Evolutionary conservation across 768 basidiomycete species (phyloP).

Genomic region (Suillus alpinus): DNA sequence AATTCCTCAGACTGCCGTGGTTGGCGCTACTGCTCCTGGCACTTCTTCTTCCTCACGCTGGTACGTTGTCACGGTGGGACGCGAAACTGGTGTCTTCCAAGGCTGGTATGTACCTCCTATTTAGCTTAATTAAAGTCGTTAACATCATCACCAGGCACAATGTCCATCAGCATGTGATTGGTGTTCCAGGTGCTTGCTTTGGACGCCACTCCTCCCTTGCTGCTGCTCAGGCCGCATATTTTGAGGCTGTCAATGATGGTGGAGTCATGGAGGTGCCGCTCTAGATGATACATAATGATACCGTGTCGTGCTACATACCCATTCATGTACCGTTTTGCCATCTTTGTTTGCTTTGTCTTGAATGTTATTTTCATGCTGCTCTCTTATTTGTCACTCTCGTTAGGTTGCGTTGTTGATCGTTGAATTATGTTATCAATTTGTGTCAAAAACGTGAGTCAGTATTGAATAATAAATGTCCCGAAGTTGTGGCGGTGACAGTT

Average conservation of each 20-base stretch:
- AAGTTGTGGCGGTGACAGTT: too few species aligned
- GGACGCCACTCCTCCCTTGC: not conserved
- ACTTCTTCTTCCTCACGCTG: not conserved
- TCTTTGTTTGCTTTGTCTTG: not conserved
- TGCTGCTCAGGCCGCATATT: not conserved
- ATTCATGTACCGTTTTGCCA: not conserved
- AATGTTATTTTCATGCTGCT: not conserved
- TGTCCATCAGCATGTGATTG: not conserved
- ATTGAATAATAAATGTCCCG: too few species aligned
- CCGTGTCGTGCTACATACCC: not conserved
- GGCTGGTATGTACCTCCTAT: not conserved
- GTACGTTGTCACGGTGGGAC: not conserved
- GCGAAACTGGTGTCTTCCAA: not conserved
- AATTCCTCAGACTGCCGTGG: too few species aligned
- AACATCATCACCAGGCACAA: not conserved
- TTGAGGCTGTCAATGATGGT: not conserved
- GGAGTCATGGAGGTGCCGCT: not conserved
- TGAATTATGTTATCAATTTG: too few species aligned
- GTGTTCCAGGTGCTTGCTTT: not conserved
- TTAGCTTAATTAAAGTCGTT: not conserved
- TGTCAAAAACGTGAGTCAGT: too few species aligned
- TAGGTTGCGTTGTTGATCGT: too few species aligned
- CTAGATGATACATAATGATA: not conserved
- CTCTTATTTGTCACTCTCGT: too few species aligned
- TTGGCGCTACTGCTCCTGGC: not conserved